phyloP scores from a whole-genome alignment of 1,284 basidiomycete genomes.

The Psilocybe mexicana region DNA sequence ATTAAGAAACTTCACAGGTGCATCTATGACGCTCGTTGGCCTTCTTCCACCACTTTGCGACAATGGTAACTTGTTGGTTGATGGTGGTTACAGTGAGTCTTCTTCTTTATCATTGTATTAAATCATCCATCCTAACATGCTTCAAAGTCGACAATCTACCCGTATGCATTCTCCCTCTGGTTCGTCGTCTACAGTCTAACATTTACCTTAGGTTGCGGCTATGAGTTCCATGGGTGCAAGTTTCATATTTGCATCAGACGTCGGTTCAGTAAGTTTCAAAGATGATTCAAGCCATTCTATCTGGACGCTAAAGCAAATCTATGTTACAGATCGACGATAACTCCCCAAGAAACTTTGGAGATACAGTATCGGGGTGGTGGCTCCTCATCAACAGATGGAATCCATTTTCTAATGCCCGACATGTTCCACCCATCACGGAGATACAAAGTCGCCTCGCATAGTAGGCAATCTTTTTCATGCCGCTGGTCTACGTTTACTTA shows the following conservation, averaged over 20 bases:
- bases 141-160: conserved; percentile 86
- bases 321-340: conserved; percentile 81
- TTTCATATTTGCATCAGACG: conserved; percentile 94
- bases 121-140: not conserved
- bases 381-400: conserved; percentile 92
- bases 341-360: conserved; percentile 91
- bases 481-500: not conserved
- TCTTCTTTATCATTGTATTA: not conserved
- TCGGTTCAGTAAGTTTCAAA: conserved; percentile 74
- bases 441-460: conserved; percentile 96
- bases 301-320: conserved; percentile 1
- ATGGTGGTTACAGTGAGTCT: conserved; percentile 84
- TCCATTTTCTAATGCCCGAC: conserved; percentile 81
- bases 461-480: conserved; percentile 41
- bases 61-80: conserved; percentile 92
- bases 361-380: conserved; percentile 97
- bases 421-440: conserved; percentile 92
- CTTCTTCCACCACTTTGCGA: conserved; percentile 94
- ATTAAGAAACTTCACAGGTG: conserved; percentile 50
- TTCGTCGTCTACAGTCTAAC: not conserved
- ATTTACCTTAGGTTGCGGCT: conserved; percentile 67
- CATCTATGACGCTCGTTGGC: conserved; percentile 97
- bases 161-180: conserved; percentile 53
- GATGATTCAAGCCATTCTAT: not conserved
- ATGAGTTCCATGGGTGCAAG: conserved; percentile 93